These are phyloP conservation scores for Ganoderma multipileum DNA, from an alignment of 1,284 basidiomycete genomes.

Conservation along the genomic window DNA sequence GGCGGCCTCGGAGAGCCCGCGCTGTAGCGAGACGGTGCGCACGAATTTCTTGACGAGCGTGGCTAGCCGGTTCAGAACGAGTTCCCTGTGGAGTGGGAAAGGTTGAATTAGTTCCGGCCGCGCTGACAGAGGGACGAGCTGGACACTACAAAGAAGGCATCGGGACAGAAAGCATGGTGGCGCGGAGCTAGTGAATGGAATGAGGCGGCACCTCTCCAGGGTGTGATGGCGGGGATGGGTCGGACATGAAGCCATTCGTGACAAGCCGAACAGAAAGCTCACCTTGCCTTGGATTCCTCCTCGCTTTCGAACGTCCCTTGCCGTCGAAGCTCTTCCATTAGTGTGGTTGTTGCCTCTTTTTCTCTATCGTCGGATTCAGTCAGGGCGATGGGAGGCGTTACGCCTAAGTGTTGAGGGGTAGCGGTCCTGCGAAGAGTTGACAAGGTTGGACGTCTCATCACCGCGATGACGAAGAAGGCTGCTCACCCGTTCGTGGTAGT, in stretches of 20 bases:
- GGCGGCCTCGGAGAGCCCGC: conserved; percentile 87
- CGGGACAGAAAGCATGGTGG: background rate
- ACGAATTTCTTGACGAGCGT: conserved; percentile 96
- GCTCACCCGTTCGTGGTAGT: conserved; percentile 28
- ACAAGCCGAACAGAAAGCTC: conserved; percentile 41
- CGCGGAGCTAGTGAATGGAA: background rate
- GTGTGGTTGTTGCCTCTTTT: conserved; percentile 82
- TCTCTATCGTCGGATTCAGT: conserved; percentile 75
- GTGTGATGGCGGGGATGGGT: background rate
- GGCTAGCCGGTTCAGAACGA: conserved; percentile 90
- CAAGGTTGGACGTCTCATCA: conserved; percentile 1
- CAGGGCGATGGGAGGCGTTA: conserved; percentile 91
- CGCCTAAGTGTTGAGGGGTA: conserved; percentile 60
- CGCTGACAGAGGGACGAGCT: background rate
- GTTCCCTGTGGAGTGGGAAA: conserved; percentile 67
- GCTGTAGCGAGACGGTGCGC: conserved; percentile 78
- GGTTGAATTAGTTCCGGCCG: conserved; percentile 1
- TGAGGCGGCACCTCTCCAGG: background rate
- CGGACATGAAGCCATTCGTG: conserved; percentile 3
- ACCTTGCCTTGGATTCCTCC: conserved; percentile 91
- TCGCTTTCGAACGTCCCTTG: conserved; percentile 92
- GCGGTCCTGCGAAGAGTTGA: conserved; percentile 9
- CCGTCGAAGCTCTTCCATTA: conserved; percentile 88
- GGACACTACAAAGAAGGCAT: background rate
- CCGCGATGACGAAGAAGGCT: background rate